phyloP scores from a whole-genome alignment of 2,329 filamentous ascomycete species.

The Xylaria polymorpha region DNA sequence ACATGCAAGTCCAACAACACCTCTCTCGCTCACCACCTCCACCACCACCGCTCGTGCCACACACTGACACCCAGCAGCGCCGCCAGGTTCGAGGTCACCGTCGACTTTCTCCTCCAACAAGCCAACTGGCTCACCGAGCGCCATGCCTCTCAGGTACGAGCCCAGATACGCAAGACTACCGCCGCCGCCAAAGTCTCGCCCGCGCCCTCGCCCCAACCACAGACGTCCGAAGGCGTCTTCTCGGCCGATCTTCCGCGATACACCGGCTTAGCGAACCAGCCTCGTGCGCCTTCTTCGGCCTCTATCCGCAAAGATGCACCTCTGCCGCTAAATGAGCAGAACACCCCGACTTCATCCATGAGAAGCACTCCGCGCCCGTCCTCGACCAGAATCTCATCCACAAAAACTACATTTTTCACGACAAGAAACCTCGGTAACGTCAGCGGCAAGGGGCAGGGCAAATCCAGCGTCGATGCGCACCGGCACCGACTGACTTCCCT shows the following conservation, averaged over 20 bases:
- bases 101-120: conserved; percentile 91
- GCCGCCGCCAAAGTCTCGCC: conserved; percentile 67
- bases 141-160: conserved; percentile 88
- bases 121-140: conserved; percentile 93
- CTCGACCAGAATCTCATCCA: conserved; percentile 61
- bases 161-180: conserved; percentile 84
- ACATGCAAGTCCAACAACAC: conserved; percentile 68
- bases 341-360: conserved; percentile 57
- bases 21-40: neutral
- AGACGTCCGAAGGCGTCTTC: conserved; percentile 59
- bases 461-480: conserved; percentile 48
- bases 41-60: neutral
- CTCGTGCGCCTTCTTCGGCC: conserved; percentile 63
- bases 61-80: conserved; percentile 64
- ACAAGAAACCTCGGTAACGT: conserved; percentile 52
- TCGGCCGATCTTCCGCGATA: conserved; percentile 63
- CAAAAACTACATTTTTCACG: conserved; percentile 56
- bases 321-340: conserved; percentile 60
- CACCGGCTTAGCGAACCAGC: conserved; percentile 59
- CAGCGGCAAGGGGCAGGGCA: conserved; percentile 49
- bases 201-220: conserved; percentile 67
- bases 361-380: conserved; percentile 58
- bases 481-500: conserved; percentile 60
- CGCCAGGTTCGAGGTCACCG: conserved; percentile 81
- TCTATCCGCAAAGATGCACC: conserved; percentile 70